Percentiles rank a stretch among this genome's conserved stretches.
phyloP scores from a whole-genome alignment of 306 rosid genomes.

The apple (Malus domestica) region ASM211411v1 NC_041801.1:299001-299500 shows the following conservation, averaged over 20 bases:
- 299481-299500: conserved; percentile 54
- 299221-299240: conserved; percentile 86
- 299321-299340: background rate
- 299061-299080: too few relatives aligned
- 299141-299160: background rate
- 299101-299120: background rate
- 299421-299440: conserved; percentile 93
- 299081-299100: too few relatives aligned
- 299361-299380: background rate
- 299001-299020: too few relatives aligned
- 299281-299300: background rate
- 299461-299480: conserved; percentile 70
- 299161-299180: conserved; percentile 1
- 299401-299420: conserved; percentile 85
- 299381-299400: conserved; percentile 31
- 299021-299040: too few relatives aligned
- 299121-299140: background rate
- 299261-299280: conserved; percentile 61
- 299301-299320: background rate
- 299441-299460: conserved; percentile 78
- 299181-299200: conserved; percentile 71
- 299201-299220: conserved; percentile 63
- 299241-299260: conserved; percentile 79
- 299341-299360: background rate
- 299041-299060: too few relatives aligned